Base-by-base conservation (phyloP, 768 basidiomycete species). In the Agrocybe chaxingu region DNA sequence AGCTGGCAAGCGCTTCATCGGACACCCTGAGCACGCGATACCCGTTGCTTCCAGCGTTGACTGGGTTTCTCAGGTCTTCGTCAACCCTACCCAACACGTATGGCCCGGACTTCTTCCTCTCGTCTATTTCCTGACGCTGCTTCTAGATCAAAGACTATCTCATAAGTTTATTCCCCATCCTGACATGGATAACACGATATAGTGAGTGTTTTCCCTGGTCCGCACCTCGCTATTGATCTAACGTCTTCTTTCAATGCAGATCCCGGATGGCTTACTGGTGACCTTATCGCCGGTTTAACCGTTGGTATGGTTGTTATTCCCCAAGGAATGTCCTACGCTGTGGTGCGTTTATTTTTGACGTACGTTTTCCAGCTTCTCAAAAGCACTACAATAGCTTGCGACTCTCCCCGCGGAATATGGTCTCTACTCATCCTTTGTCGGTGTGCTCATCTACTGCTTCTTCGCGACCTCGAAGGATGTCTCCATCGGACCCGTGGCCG, bases 391-490 rank as follows among this genome's bases (percentile, higher is more conserved):
- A 8, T 41, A 91, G 96, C 83, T 86, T 52, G 96, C 96, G 1
- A 86, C 84, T 0, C 82, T 99, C 3, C 78, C 87, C 2, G 70
- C 88, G 1, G 79, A 98, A 70, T 98, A 92, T 63, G 96, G 96
- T 47, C 77, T 98, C 3, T 97, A 97, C 64, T 95, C 92, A 1
- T 90, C 92, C 3, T 96, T 98, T 63, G 82, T 97, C 57, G 94
- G 92, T 7, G 85, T 89, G 19, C 68, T 91, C 51, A 71, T 85
- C 51, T 97, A 95, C 69, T 92, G 87, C 51, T 81, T 97, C 71
- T 98, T 98, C 63, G 96, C 94, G 18, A 98, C 97, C 0, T 92
- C 92, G 29, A 98, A 98, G 68, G 97, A 99, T 74, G 91, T 99
- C 37, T 95, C 93, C n/a, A 98, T 99, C 58, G 97, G 97, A 44